Percentiles rank a stretch among this genome's conserved stretches.
These are phyloP conservation scores for Nannizziopsis arthrosporioides DNA, from an alignment of 2,329 filamentous ascomycete species.

Conservation along the genomic window DNA sequence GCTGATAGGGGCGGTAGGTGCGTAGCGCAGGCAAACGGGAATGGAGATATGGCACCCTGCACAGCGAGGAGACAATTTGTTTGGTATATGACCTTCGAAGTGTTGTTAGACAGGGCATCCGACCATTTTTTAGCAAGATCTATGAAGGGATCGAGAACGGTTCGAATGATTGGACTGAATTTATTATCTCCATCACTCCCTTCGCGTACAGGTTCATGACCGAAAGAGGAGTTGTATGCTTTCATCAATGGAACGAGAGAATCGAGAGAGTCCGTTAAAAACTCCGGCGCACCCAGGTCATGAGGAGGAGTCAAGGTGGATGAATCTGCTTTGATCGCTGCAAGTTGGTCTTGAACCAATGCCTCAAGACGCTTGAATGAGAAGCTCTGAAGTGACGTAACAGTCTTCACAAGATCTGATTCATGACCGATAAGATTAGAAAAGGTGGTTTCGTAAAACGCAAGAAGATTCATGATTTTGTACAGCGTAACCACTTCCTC, in stretches of 20 bases:
- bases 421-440: conserved; percentile 60
- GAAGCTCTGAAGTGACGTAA: conserved; percentile 58
- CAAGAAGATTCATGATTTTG: conserved; percentile 76
- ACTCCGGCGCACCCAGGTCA: conserved; percentile 68
- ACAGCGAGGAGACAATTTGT: conserved; percentile 38
- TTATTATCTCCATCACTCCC: conserved; percentile 49
- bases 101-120: conserved; percentile 27
- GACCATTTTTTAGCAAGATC: conserved; percentile 48
- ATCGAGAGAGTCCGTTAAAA: conserved; percentile 67
- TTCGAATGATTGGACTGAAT: conserved; percentile 63
- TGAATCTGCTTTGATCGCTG: conserved; percentile 57
- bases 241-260: conserved; percentile 68
- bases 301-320: conserved; percentile 58
- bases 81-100: conserved; percentile 39
- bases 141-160: conserved; percentile 79
- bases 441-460: conserved; percentile 82
- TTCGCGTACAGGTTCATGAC: conserved; percentile 31
- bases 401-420: conserved; percentile 57
- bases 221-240: conserved; percentile 73
- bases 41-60: conserved; percentile 28
- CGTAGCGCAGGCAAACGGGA: conserved; percentile 50
- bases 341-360: conserved; percentile 60
- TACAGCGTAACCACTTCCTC: conserved; percentile 83
- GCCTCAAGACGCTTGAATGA: conserved; percentile 72
- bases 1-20: conserved; percentile 48